Conservation (phyloP, 192 early-diverging fungal species). For the Podila epicladia region DNA sequence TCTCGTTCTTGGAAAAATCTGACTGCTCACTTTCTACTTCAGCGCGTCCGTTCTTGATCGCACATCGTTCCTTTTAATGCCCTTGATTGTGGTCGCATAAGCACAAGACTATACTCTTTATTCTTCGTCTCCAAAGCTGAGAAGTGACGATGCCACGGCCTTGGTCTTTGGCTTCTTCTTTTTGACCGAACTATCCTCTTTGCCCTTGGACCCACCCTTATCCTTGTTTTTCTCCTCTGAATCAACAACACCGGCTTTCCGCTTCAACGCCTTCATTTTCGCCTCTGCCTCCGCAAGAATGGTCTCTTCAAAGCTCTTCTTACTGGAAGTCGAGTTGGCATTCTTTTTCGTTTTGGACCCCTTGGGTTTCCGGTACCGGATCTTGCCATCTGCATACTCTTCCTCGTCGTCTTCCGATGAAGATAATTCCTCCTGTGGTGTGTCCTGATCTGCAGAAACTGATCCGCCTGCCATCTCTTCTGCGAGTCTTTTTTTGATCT, state of each 20-base stretch:
- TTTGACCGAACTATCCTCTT: not conserved
- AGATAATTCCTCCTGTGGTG: not conserved
- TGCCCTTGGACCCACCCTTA: not conserved
- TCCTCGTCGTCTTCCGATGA: conserved; percentile 17
- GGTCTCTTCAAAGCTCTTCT: conserved; percentile 30
- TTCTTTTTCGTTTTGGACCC: conserved; percentile 12
- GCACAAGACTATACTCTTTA: not conserved
- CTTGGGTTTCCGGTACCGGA: conserved; percentile 43
- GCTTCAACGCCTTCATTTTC: conserved; percentile 17
- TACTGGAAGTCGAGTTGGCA: not conserved
- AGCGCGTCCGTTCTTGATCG: too few species aligned
- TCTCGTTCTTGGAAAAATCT: too few species aligned
- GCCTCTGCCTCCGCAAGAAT: conserved; percentile 20
- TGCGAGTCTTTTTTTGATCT: conserved; percentile 33
- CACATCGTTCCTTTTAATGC: too few species aligned
- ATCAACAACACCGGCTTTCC: conserved; percentile 6
- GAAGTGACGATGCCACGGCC: conserved; percentile 10
- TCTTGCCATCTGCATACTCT: conserved; percentile 47
- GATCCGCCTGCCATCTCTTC: conserved; percentile 3
- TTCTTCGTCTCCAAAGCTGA: conserved; percentile 45
- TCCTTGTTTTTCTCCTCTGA: not conserved
- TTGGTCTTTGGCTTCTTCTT: conserved; percentile 35
- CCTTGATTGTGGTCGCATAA: too few species aligned
- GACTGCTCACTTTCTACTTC: too few species aligned
- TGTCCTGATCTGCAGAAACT: not conserved